A percentile compares a stretch with the other conserved stretches of the same genome.
Evolutionary conservation across 768 basidiomycete genomes (phyloP).

Genomic region (Gloeostereum incarnatum): DNA sequence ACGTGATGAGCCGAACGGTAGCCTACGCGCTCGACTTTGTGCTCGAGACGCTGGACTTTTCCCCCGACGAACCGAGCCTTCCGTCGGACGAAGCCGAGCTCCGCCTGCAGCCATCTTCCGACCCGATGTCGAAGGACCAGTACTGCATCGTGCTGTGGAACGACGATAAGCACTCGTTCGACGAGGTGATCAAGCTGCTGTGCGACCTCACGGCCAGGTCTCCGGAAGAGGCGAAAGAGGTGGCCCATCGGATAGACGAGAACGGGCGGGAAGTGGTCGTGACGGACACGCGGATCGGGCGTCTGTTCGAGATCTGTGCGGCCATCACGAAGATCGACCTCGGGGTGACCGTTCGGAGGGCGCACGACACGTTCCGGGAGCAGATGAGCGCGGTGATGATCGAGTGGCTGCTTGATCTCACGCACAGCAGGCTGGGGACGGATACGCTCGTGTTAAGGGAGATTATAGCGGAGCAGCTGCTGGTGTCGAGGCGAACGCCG

Average conservation of each 20-base stretch:
- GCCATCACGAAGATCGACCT: slow-evolving; percentile 83
- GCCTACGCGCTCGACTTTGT: slow-evolving; percentile 76
- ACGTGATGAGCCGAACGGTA: slow-evolving; percentile 67
- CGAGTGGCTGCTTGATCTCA: slow-evolving; percentile 78
- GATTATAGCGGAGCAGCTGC: slow-evolving; percentile 59
- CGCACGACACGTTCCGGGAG: slow-evolving; percentile 85
- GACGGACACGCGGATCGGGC: slow-evolving; percentile 44
- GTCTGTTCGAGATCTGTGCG: slow-evolving; percentile 70
- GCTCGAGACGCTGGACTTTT: slow-evolving; percentile 73
- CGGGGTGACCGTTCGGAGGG: slow-evolving; percentile 80
- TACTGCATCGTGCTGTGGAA: slow-evolving; percentile 89
- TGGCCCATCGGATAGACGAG: slow-evolving; percentile 61
- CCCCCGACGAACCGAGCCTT: slow-evolving; percentile 68
- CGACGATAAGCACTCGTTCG: slow-evolving; percentile 93
- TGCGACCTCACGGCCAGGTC: slow-evolving; percentile 45
- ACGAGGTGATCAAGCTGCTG: slow-evolving; percentile 74
- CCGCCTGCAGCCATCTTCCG: slow-evolving; percentile 63
- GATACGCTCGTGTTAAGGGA: slow-evolving; percentile 66
- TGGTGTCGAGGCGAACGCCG: slow-evolving; percentile 51
- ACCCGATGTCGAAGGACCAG: slow-evolving; percentile 72
- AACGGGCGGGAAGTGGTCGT: slow-evolving; percentile 78
- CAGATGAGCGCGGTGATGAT: slow-evolving; percentile 77
- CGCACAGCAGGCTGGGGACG: slow-evolving; percentile 57
- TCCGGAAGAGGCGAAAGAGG: slow-evolving; percentile 44
- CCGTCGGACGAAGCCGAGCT: slow-evolving; percentile 62